Evolutionary conservation across 2,329 filamentous ascomycete genomes (phyloP).

Genomic region (Apiospora phragmitis): DNA sequence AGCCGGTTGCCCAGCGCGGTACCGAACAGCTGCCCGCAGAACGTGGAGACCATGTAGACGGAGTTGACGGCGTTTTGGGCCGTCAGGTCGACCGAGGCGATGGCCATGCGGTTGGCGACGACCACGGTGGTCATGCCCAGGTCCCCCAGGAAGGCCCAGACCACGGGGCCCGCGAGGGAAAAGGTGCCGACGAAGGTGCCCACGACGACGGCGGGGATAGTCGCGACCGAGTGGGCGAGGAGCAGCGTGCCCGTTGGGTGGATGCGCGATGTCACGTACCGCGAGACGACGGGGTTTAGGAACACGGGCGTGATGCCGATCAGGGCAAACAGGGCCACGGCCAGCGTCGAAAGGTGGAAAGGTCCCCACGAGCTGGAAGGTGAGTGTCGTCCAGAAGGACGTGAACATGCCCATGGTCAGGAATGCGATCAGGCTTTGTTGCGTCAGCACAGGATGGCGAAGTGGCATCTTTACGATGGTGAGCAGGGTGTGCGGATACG

Average conservation of each 20-base stretch:
- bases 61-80: slow-evolving; percentile 32
- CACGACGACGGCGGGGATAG: slow-evolving; percentile 10
- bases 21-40: slow-evolving; percentile 45
- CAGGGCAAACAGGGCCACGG: slow-evolving; percentile 59
- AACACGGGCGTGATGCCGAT: slow-evolving; percentile 6
- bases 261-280: slow-evolving; percentile 5
- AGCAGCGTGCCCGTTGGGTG: slow-evolving; percentile 10
- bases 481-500: slow-evolving; percentile 63
- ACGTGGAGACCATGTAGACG: slow-evolving; percentile 22
- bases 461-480: slow-evolving; percentile 63
- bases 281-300: slow-evolving; percentile 10
- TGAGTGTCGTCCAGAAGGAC: slow-evolving; percentile 62
- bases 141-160: slow-evolving; percentile 22
- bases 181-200: slow-evolving; percentile 20
- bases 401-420: slow-evolving; percentile 50
- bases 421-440: slow-evolving; percentile 66
- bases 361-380: slow-evolving; percentile 72
- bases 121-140: slow-evolving; percentile 20
- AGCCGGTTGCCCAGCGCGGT: slow-evolving; percentile 51
- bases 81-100: slow-evolving; percentile 20
- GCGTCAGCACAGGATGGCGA: slow-evolving; percentile 66
- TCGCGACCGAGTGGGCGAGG: neutral
- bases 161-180: slow-evolving; percentile 22
- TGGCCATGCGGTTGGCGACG: slow-evolving; percentile 22
- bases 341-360: slow-evolving; percentile 66